Evolutionary conservation across 2,329 filamentous ascomycete genomes (phyloP), one percentile per base, ranked within the genome.

Genomic region (Pestalotiopsis sp.): DNA sequence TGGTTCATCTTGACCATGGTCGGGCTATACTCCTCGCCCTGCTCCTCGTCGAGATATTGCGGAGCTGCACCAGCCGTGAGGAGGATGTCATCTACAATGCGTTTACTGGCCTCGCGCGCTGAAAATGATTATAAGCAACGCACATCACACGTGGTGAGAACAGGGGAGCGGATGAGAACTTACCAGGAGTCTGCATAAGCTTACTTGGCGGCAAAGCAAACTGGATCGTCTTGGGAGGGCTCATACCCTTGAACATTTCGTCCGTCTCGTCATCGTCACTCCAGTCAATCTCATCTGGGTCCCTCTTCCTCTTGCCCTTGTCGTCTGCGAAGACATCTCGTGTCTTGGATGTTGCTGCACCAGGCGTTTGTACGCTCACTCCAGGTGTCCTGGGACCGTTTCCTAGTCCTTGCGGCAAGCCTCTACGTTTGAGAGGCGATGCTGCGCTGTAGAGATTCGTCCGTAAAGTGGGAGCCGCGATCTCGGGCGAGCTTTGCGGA

Each of bases 201-300:
- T 92, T 91, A 56, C 90, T 92, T 66, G 92, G 91, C 64, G 92
- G 92, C 62, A 97, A 82, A 59, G 92, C 91, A 79, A 97, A 97
- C 76, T 95, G 92, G 70, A 97, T 95, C 12, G 93, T 96, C 84
- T 98, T 98, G 0, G 96, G 96, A 36, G 96, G 96, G 76, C 93
- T 97, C 80, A 94, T 91, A 5, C 91, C 93, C 6, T 87, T 87
- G 69, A 92, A 91, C 5, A 88, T 76, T 57, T 86, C 88, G 27
- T 85, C 86, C 58, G 85, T 81, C 17, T 83, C 81, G 52, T 88
- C 88, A 63, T 91, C 91, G 74, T 90, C 92, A 66, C 95, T 91
- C 91, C 94, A 96, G 20, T 85, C 86, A 68, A 90, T 88, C 76
- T 91, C 89, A 66, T 88, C 74, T 5, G 64, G 67, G 13, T 72